Evolutionary conservation across 2,329 filamentous ascomycete genomes (phyloP).

Genomic region (Cadophora luteo-olivacea): DNA sequence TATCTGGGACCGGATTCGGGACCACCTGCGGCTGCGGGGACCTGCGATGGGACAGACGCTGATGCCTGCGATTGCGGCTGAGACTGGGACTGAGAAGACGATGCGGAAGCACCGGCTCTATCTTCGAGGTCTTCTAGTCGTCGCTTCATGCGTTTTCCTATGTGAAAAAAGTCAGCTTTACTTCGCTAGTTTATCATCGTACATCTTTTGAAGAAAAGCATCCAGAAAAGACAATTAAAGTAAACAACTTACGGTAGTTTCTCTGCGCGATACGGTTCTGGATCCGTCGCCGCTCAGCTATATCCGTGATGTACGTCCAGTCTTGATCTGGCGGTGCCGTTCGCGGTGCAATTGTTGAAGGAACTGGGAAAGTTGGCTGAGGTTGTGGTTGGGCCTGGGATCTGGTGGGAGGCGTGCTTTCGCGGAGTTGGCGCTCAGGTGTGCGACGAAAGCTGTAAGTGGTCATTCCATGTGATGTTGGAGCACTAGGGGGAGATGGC

Average conservation of each 20-base stretch:
- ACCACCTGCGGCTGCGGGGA: neutral
- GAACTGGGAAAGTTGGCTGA: neutral
- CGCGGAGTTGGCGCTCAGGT: neutral
- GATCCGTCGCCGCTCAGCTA: conserved; percentile 43
- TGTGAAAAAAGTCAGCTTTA: neutral
- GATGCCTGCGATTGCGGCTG: neutral
- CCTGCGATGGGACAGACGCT: neutral
- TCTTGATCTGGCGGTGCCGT: neutral
- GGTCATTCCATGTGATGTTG: neutral
- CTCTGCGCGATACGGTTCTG: conserved; percentile 42
- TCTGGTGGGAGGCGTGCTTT: neutral
- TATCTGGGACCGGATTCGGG: neutral
- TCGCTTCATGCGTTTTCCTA: conserved; percentile 16
- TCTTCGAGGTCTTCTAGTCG: conserved; percentile 18
- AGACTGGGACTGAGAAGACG: neutral
- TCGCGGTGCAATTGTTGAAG: neutral
- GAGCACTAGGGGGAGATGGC: neutral
- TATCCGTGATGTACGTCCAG: conserved; percentile 18
- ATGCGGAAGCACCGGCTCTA: conserved; percentile 7
- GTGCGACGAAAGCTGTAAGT: neutral
- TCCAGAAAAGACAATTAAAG: neutral
- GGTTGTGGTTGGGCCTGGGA: neutral
- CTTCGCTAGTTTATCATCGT: neutral
- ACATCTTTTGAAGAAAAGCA: neutral
- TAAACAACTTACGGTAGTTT: conserved; percentile 15